Evolutionary conservation across 371 early-diverging fungal species (phyloP).

Genomic region (Lichtheimia ramosa): DNA sequence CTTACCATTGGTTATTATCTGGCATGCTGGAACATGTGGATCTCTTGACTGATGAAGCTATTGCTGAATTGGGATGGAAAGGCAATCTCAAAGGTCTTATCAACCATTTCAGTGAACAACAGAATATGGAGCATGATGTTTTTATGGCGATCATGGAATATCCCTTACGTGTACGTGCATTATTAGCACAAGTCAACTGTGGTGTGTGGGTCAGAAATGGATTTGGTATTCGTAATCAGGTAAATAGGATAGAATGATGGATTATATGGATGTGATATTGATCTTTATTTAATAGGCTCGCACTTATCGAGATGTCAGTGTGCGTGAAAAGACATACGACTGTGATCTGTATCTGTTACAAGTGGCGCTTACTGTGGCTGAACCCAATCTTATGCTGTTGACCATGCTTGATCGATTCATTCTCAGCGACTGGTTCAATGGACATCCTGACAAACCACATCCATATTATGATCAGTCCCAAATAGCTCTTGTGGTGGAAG

Average conservation of each 20-base stretch:
- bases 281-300: constrained; percentile 51
- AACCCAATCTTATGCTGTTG: constrained; percentile 76
- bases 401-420: constrained; percentile 89
- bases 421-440: constrained; percentile 84
- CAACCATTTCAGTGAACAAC: constrained; percentile 19
- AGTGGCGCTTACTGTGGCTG: constrained; percentile 65
- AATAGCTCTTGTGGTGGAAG: constrained; percentile 76
- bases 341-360: constrained; percentile 88
- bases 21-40: constrained; percentile 73
- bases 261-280: background rate
- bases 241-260: constrained; percentile 17
- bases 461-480: constrained; percentile 67
- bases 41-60: constrained; percentile 52
- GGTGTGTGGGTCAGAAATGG: constrained; percentile 97
- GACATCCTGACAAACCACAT: constrained; percentile 43
- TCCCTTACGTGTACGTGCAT: constrained; percentile 68
- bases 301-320: constrained; percentile 78
- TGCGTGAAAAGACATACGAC: constrained; percentile 89
- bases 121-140: constrained; percentile 15
- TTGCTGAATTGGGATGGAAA: constrained; percentile 52
- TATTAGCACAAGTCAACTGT: constrained; percentile 88
- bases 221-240: constrained; percentile 66
- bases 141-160: constrained; percentile 68
- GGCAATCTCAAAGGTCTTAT: constrained; percentile 59
- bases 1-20: constrained; percentile 90